Evolutionary conservation across 495 filamentous ascomycete species (phyloP).

Genomic region (Aspergillus carlsbadensis): DNA sequence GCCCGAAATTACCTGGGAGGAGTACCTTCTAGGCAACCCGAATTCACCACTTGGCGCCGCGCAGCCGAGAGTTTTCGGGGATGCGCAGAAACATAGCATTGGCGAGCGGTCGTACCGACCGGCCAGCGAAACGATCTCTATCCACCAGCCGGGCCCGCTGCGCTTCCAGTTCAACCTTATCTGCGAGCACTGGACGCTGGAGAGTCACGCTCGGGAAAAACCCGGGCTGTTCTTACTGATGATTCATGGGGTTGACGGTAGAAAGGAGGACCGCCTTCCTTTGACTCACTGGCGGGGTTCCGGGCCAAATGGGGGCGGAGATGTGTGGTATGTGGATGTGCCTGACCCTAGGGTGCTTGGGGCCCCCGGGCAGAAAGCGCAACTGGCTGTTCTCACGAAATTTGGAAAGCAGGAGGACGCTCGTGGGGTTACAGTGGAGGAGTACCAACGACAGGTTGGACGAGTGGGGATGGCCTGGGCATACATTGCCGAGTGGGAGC

Average conservation of each 20-base stretch:
- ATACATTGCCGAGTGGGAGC: constrained; percentile 67
- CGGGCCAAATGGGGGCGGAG: constrained; percentile 57
- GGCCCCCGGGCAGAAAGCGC: constrained; percentile 62
- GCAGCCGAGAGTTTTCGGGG: constrained; percentile 52
- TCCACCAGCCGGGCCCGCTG: constrained; percentile 51
- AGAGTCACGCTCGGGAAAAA: constrained; percentile 59
- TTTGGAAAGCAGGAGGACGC: constrained; percentile 61
- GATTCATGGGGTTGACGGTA: constrained; percentile 64
- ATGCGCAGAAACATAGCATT: constrained; percentile 60
- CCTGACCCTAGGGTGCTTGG: constrained; percentile 61
- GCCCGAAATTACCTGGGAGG: constrained; percentile 65
- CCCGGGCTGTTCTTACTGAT: constrained; percentile 65
- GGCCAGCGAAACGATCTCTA: constrained; percentile 51
- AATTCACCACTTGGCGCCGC: constrained; percentile 38
- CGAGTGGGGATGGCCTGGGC: constrained; percentile 60
- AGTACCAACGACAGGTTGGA: constrained; percentile 62
- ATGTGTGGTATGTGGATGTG: constrained; percentile 77
- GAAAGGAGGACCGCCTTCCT: constrained; percentile 62
- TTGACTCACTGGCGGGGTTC: constrained; percentile 45
- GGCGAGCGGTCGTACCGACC: constrained; percentile 63
- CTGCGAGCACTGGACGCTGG: constrained; percentile 77
- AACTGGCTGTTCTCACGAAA: constrained; percentile 59
- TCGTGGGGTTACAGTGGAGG: constrained; percentile 63
- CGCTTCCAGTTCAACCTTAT: constrained; percentile 74
- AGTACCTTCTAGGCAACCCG: constrained; percentile 65